Conservation (phyloP, 1,284 basidiomycete genomes). For the Moniliella sp. region DNA sequence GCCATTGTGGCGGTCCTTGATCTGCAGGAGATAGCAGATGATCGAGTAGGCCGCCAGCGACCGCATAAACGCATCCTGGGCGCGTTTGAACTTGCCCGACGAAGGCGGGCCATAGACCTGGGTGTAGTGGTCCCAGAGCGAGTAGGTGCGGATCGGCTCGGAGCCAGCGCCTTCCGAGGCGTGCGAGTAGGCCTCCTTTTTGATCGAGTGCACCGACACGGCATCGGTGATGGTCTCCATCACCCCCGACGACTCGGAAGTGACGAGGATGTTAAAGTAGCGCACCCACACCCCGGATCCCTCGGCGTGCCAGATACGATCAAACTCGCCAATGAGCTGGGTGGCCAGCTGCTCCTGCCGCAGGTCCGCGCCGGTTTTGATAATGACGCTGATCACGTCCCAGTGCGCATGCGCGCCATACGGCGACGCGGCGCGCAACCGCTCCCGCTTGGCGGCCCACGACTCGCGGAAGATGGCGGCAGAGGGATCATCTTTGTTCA, state of each 20-base stretch:
- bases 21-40: conserved; percentile 80
- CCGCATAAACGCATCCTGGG: conserved; percentile 61
- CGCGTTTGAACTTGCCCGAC: conserved; percentile 36
- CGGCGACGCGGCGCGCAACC: conserved; percentile 73
- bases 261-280: conserved; percentile 64
- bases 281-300: conserved; percentile 22
- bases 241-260: conserved; percentile 71
- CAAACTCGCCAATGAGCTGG: conserved; percentile 78
- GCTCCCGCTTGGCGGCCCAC: conserved; percentile 79
- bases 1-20: conserved; percentile 96
- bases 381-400: conserved; percentile 78
- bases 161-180: conserved; percentile 56
- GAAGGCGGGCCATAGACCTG: conserved; percentile 18
- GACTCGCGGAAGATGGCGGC: conserved; percentile 77
- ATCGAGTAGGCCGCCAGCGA: conserved; percentile 77
- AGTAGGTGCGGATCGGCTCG: conserved; percentile 12
- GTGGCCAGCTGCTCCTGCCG: conserved; percentile 93
- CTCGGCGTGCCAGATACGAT: conserved; percentile 65
- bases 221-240: conserved; percentile 51
- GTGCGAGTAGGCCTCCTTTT: conserved; percentile 87
- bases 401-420: conserved; percentile 74
- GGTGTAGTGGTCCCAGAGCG: conserved; percentile 23
- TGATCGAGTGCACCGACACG: conserved; percentile 93
- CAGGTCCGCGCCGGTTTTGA: conserved; percentile 90
- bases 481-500: conserved; percentile 96